Evolutionary conservation across 345 rosid species (phyloP).

Genomic region (Corchorus capsularis): DNA sequence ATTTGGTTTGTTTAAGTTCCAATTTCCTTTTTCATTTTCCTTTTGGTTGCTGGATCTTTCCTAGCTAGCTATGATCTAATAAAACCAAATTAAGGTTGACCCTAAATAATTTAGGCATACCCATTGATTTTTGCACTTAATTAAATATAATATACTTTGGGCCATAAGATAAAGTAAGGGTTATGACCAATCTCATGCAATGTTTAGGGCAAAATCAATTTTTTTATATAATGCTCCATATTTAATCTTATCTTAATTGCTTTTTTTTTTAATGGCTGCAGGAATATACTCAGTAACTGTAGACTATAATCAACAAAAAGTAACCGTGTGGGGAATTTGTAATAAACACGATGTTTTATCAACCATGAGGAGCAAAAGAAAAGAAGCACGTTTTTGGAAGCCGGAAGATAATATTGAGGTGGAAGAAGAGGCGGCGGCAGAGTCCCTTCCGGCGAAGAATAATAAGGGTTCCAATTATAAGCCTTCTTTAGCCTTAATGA

Average conservation of each 20-base stretch:
- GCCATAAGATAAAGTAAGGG: no score
- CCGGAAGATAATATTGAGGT: conserved; percentile 39
- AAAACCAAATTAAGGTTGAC: no score
- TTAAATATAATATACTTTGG: no score
- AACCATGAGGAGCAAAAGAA: conserved; percentile 68
- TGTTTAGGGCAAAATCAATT: background rate
- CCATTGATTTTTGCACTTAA: no score
- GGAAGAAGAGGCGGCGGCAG: conserved; percentile 31
- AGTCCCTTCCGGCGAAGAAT: conserved; percentile 3
- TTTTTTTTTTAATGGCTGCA: conserved; percentile 25
- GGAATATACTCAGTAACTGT: conserved; percentile 82
- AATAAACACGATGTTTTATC: conserved; percentile 67
- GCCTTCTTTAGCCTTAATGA: conserved; percentile 43
- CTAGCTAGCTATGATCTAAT: no score
- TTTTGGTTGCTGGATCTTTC: no score
- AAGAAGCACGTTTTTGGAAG: conserved; percentile 79
- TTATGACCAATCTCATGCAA: background rate
- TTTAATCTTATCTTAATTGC: background rate
- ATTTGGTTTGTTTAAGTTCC: background rate
- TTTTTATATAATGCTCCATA: no score
- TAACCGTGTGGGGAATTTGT: conserved; percentile 91
- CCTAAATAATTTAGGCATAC: no score
- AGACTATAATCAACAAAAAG: conserved; percentile 70
- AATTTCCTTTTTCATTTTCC: background rate
- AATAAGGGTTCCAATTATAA: background rate